These are phyloP conservation scores for Rhynchospora breviuscula DNA, from an alignment of 176 grass and related monocot genomes.

Conservation along the genomic window DNA sequence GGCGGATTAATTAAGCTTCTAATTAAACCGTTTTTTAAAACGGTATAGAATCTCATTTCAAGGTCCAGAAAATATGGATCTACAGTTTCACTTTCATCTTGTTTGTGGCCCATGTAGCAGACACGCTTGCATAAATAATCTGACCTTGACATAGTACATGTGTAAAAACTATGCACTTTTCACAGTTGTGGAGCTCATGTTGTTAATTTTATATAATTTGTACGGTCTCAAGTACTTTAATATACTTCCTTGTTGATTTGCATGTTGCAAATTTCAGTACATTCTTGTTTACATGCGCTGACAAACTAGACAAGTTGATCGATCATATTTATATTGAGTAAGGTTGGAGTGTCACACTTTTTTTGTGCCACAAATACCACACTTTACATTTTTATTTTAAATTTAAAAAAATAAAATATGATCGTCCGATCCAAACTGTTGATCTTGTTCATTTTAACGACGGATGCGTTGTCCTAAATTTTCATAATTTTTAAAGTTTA, in stretches of 20 bases:
- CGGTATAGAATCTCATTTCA: neutral
- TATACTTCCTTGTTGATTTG: neutral
- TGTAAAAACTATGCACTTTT: neutral
- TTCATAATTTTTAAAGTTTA: too few species aligned
- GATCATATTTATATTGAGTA: neutral
- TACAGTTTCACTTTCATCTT: neutral
- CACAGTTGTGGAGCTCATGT: neutral
- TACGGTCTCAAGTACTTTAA: neutral
- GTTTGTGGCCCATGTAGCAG: neutral
- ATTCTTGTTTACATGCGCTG: neutral
- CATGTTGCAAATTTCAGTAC: conserved; percentile 1
- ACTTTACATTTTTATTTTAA: too few species aligned
- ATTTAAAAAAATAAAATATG: too few species aligned
- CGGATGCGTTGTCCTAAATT: too few species aligned
- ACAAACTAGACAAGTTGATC: neutral
- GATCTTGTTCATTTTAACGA: too few species aligned
- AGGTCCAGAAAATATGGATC: neutral
- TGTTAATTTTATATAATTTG: neutral
- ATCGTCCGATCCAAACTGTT: too few species aligned
- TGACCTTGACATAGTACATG: neutral
- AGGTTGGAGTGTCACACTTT: too few species aligned
- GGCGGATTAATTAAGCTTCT: neutral
- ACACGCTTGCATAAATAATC: neutral
- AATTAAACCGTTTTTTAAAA: neutral
- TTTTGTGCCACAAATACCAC: too few species aligned